A percentile compares a stretch with the other conserved stretches of the same genome.
Evolutionary conservation across 805 yeast species (phyloP).

Genomic region (Suhomyces sp.): DNA sequence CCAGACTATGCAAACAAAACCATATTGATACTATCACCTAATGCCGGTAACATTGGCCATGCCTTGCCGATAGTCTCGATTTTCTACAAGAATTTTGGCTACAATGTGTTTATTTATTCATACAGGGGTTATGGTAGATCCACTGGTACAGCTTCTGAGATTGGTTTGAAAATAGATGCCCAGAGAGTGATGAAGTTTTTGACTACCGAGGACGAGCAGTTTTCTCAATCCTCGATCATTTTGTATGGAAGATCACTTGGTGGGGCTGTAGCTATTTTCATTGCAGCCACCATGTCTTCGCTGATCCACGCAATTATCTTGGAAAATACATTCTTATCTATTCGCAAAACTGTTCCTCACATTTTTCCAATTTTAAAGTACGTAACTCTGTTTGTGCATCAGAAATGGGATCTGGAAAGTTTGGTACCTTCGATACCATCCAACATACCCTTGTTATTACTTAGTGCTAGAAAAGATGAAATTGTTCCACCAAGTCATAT

Average conservation of each 20-base stretch:
- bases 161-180: constrained; percentile 80
- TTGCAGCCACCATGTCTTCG: constrained; percentile 57
- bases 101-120: constrained; percentile 80
- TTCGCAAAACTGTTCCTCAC: constrained; percentile 69
- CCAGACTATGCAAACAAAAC: constrained; percentile 56
- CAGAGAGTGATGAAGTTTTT: constrained; percentile 64
- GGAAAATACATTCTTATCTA: constrained; percentile 82
- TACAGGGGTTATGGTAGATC: constrained; percentile 90
- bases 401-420: constrained; percentile 77
- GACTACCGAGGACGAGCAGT: constrained; percentile 46
- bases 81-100: constrained; percentile 58
- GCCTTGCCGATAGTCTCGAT: constrained; percentile 75
- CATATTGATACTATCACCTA: constrained; percentile 77
- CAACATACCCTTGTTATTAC: constrained; percentile 61
- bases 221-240: constrained; percentile 52
- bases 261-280: constrained; percentile 88
- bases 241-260: constrained; percentile 90
- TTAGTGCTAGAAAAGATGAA: constrained; percentile 79
- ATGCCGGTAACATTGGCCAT: constrained; percentile 95
- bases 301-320: constrained; percentile 63
- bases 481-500: constrained; percentile 89
- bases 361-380: constrained; percentile 65
- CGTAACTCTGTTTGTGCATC: constrained; percentile 62
- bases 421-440: constrained; percentile 51
- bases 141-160: constrained; percentile 72